Base-by-base conservation (phyloP, 2,329 filamentous ascomycete genomes). In the Davidsoniella neocaledoniae region DNA sequence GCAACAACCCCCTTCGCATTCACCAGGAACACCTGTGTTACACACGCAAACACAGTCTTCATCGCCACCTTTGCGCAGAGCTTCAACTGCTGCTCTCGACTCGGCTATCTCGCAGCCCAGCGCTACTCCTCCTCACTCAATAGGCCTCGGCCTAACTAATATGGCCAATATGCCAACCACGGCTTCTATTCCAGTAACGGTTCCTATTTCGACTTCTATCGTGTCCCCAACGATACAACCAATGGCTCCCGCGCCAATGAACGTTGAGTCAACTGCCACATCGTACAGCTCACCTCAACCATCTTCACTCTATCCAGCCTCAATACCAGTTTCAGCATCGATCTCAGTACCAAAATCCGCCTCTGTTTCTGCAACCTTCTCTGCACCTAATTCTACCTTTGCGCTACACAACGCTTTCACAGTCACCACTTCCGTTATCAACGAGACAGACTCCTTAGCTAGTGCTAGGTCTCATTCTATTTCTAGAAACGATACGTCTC, bases 251-350 rank as follows among this genome's bases (percentile, higher is more conserved):
- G 7, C 33, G 38, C 25, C 46, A 10, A 14, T 48, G 46, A 48
- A 38, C 39, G 46, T 61, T 56, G 72, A 74, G 58, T 70, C 69
- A 57, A 66, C 62, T 56, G 66, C 68, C 58, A 70, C 68, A 58
- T 67, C 67, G 57, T 74, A 72, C 60, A 73, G 67, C 64, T 46
- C 44, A 46, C 44, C 44, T 46, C 38, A 29, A 29, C 23, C 44
- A 10, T 26, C 19, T 25, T 43, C 19, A 43, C 41, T 12, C 26
- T 21, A 41, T 33, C 29, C 12, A 33, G 29, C 29, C 29, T 40
- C 46, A 19, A n/a, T 36, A 19, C 5, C 37, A 33, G 26, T 16
- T 37, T n/a, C 44, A 54, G 74, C 72, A 52, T 75, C 59, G 37
- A 64, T 63, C 40, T 58, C 63, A 51, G 62, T 61, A 25, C 61